Conservation (phyloP, 2,329 filamentous ascomycete species). For the Venturia effusa region DNA sequence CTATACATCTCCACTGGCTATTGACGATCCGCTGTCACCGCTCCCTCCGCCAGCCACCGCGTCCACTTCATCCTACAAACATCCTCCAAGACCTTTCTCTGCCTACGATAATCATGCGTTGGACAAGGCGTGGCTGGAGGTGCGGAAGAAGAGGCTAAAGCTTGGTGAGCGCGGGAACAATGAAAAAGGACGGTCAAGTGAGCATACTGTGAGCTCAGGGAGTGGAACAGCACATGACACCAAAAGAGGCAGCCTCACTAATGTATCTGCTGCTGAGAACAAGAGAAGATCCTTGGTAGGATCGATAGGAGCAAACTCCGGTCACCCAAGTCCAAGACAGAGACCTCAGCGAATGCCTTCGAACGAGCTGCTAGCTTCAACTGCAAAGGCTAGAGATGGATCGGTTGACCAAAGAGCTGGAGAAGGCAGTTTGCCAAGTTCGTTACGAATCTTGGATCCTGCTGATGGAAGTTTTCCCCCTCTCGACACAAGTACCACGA, state of each 20-base stretch:
- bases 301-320: background rate
- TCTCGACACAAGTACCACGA: conserved; percentile 21
- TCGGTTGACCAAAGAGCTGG: background rate
- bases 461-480: conserved; percentile 12
- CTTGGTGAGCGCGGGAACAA: conserved; percentile 29
- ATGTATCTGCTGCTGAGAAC: conserved; percentile 6
- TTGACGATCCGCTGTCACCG: conserved; percentile 79
- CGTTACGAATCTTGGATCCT: conserved; percentile 5
- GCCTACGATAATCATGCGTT: conserved; percentile 67
- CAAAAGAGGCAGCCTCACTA: conserved; percentile 4
- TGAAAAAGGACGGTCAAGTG: conserved; percentile 3
- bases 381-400: conserved; percentile 4
- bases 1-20: conserved; percentile 69
- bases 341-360: conserved; percentile 8
- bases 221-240: background rate
- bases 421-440: conserved; percentile 8
- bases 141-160: conserved; percentile 41
- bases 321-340: conserved; percentile 8
- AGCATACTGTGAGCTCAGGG: background rate
- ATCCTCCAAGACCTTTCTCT: conserved; percentile 66
- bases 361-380: background rate
- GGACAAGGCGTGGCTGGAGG: conserved; percentile 63
- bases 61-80: conserved; percentile 39
- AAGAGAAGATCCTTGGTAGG: conserved; percentile 9
- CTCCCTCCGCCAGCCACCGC: conserved; percentile 42